Conservation (phyloP, 1,284 basidiomycete species). For the Leccinum griseonigrum region DNA sequence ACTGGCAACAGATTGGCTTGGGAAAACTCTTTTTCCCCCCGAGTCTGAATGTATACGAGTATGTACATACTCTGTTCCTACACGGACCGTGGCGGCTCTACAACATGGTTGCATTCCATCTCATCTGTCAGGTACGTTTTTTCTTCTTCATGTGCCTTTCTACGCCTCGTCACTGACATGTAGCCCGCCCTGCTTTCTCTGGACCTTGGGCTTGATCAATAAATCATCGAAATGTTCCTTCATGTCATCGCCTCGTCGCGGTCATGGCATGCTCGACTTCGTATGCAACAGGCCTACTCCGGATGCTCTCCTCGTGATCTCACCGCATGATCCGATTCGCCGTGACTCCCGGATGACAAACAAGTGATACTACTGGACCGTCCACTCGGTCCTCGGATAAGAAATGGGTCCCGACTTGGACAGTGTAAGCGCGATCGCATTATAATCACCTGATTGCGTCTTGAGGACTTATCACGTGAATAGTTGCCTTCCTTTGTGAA, state of each 20-base stretch:
- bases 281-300: not conserved
- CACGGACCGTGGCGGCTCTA: not conserved
- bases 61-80: not conserved
- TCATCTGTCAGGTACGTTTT: not conserved
- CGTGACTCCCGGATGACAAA: not conserved
- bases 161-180: not conserved
- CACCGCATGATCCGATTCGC: not conserved
- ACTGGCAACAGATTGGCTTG: not conserved
- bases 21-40: not conserved
- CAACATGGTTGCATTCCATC: slow-evolving; percentile 3
- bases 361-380: not conserved
- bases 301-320: not conserved
- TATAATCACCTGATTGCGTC: not conserved
- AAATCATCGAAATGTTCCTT: not conserved
- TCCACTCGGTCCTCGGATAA: not conserved
- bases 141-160: not conserved
- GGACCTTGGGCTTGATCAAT: not conserved
- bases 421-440: too few relatives aligned
- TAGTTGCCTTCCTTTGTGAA: not conserved
- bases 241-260: not conserved
- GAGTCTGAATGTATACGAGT: not conserved
- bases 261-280: not conserved
- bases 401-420: not conserved
- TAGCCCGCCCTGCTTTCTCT: not conserved
- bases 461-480: not conserved